phyloP scores from a whole-genome alignment of 2,329 filamentous ascomycete genomes.

The Cytospora paraplurivora region DNA sequence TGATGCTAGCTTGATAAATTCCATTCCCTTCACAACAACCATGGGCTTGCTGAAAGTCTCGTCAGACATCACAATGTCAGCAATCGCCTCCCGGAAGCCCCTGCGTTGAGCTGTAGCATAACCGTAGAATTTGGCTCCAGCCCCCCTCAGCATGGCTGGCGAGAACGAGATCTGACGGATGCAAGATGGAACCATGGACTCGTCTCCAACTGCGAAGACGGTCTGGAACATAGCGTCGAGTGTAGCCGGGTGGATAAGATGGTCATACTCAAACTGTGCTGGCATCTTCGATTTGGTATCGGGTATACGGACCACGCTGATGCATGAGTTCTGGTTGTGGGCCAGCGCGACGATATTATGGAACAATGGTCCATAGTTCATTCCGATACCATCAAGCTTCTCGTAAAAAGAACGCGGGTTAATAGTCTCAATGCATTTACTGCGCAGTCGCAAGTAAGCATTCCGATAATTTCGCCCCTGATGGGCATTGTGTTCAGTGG shows the following conservation, averaged over 20 bases:
- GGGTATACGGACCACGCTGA: constrained; percentile 46
- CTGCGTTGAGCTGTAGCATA: constrained; percentile 43
- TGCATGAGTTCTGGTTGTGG: constrained; percentile 39
- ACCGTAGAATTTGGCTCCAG: constrained; percentile 43
- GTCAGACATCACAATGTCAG: constrained; percentile 48
- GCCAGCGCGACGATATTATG: constrained; percentile 47
- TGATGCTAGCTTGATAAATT: constrained; percentile 43
- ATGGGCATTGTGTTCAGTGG: constrained; percentile 17
- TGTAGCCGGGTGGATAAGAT: constrained; percentile 60
- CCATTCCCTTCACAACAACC: constrained; percentile 49
- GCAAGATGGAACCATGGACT: constrained; percentile 53
- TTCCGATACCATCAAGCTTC: constrained; percentile 50
- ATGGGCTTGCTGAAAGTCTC: constrained; percentile 37
- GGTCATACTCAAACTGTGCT: constrained; percentile 52
- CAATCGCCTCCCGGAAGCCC: constrained; percentile 44
- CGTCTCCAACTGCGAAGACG: constrained; percentile 47
- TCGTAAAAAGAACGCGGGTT: constrained; percentile 53
- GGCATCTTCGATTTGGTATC: constrained; percentile 58
- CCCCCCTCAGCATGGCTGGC: constrained; percentile 38
- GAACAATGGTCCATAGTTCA: constrained; percentile 55
- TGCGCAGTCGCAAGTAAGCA: constrained; percentile 33
- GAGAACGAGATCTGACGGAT: constrained; percentile 52
- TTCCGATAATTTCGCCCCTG: constrained; percentile 29
- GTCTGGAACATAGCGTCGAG: constrained; percentile 60
- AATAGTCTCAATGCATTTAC: constrained; percentile 39